Conservation (phyloP, 805 yeast species). For the Starmerella etchellsii region DNA sequence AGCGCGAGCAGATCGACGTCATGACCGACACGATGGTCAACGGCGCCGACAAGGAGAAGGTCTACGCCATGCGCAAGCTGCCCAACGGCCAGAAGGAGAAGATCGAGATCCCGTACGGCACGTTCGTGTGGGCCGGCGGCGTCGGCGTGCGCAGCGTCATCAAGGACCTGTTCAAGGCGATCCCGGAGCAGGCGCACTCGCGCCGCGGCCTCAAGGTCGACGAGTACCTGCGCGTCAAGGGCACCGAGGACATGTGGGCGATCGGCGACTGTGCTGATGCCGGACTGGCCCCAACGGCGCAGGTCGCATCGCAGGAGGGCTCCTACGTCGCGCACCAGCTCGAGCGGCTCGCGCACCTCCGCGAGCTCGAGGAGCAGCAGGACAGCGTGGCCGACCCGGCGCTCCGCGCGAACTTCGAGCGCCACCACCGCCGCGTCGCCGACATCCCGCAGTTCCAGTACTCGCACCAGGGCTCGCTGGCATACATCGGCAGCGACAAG, state of each 20-base stretch:
- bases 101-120: constrained; percentile 71
- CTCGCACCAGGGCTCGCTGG: constrained; percentile 83
- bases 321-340: constrained; percentile 62
- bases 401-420: constrained; percentile 14
- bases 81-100: constrained; percentile 53
- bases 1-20: constrained; percentile 54
- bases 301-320: constrained; percentile 94
- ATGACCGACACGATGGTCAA: constrained; percentile 80
- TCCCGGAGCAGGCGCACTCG: constrained; percentile 54
- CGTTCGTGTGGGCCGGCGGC: constrained; percentile 96
- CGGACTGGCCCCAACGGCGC: constrained; percentile 90
- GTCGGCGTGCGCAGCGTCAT: constrained; percentile 76
- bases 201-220: constrained; percentile 83
- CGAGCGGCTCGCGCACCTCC: constrained; percentile 35
- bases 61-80: constrained; percentile 55
- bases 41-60: constrained; percentile 58
- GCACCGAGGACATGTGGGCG: constrained; percentile 72
- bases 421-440: constrained; percentile 28
- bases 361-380: constrained; percentile 28
- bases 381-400: constrained; percentile 5
- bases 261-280: constrained; percentile 89
- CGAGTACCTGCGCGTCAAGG: constrained; percentile 70
- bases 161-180: constrained; percentile 47
- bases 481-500: constrained; percentile 80
- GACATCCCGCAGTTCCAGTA: constrained; percentile 50